phyloP scores from a whole-genome alignment of 2,329 filamentous ascomycete species.

The Colletotrichum somersetense region DNA sequence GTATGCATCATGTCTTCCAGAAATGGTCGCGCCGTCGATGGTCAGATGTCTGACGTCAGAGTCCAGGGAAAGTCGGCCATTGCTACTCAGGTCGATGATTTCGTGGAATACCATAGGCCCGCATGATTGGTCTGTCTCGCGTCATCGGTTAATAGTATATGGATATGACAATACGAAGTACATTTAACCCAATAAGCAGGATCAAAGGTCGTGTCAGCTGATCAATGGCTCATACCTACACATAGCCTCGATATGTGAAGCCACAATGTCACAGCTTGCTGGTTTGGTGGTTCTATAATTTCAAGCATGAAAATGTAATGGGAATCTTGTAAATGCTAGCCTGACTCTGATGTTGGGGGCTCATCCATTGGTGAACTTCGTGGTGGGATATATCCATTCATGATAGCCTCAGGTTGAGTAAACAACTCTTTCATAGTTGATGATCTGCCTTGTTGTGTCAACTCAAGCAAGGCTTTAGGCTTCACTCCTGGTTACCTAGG shows the following conservation, averaged over 20 bases:
- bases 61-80: neutral
- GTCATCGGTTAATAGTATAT: too few relatives aligned
- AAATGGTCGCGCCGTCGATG: too few relatives aligned
- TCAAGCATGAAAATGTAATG: neutral
- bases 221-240: too few relatives aligned
- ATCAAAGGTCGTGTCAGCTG: too few relatives aligned
- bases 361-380: neutral
- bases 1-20: too few relatives aligned
- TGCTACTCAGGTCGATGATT: neutral
- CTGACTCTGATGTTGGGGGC: neutral
- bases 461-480: neutral
- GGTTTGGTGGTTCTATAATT: neutral
- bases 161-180: too few relatives aligned
- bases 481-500: neutral
- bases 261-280: neutral
- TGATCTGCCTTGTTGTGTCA: neutral
- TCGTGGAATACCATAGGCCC: too few relatives aligned
- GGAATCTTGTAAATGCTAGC: neutral
- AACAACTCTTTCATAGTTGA: too few relatives aligned
- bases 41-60: too few relatives aligned
- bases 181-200: too few relatives aligned
- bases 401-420: neutral
- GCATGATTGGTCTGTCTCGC: too few relatives aligned
- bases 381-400: too few relatives aligned
- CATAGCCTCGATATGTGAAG: neutral